Percentiles rank a stretch among this genome's conserved stretches.
Conservation (phyloP, 208 protist species). For the Trypanosoma conorhini region DNA sequence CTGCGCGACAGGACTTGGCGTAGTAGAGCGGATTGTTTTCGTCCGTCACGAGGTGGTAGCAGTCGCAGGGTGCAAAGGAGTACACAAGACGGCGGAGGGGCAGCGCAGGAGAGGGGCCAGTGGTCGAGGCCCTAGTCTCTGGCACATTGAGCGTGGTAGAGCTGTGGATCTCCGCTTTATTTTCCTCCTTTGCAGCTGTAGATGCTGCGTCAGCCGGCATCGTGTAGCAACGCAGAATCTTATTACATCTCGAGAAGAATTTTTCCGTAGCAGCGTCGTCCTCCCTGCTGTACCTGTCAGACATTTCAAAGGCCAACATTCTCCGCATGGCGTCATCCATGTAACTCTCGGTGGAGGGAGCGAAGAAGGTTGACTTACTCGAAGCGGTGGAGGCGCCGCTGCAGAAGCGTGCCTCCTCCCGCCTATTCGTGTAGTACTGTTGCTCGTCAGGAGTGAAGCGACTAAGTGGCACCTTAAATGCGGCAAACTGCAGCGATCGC, state of each 20-base stretch:
- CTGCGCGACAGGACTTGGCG: slow-evolving; percentile 47
- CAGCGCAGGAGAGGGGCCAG: slow-evolving; percentile 18
- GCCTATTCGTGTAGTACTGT: slow-evolving; percentile 54
- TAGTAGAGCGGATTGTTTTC: slow-evolving; percentile 70
- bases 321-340: slow-evolving; percentile 30
- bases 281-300: slow-evolving; percentile 25
- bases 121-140: neutral
- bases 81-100: slow-evolving; percentile 67
- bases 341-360: slow-evolving; percentile 11
- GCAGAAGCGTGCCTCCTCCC: slow-evolving; percentile 54
- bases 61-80: slow-evolving; percentile 71
- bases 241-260: slow-evolving; percentile 59
- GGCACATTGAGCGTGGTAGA: neutral
- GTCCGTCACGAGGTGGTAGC: slow-evolving; percentile 68
- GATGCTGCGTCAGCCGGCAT: neutral
- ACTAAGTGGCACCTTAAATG: slow-evolving; percentile 62
- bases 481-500: slow-evolving; percentile 54
- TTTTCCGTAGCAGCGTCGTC: slow-evolving; percentile 35
- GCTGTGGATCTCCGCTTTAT: neutral
- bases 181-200: slow-evolving; percentile 9
- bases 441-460: slow-evolving; percentile 57
- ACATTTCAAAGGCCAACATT: slow-evolving; percentile 34
- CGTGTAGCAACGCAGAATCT: slow-evolving; percentile 51
- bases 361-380: neutral
- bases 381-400: neutral